Percentiles rank a stretch among this genome's conserved stretches.
Evolutionary conservation across 2,329 filamentous ascomycete species (phyloP).

Genomic region (Botrytis fabae): DNA sequence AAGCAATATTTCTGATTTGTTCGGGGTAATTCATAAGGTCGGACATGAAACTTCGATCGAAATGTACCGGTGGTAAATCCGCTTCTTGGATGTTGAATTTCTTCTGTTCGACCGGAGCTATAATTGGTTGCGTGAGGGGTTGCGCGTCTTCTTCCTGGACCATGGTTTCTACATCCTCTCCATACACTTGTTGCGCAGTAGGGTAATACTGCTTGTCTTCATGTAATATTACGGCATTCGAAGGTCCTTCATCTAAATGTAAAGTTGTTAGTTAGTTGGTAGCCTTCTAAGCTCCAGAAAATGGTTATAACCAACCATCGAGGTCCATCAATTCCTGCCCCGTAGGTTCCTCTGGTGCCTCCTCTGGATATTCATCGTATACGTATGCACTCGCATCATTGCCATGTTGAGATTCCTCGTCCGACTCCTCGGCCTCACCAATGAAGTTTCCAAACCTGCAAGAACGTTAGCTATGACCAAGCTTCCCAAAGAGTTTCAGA

Average conservation of each 20-base stretch:
- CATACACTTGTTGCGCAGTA: slow-evolving; percentile 94
- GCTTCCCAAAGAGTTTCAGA: slow-evolving; percentile 14
- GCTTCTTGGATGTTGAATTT: slow-evolving; percentile 94
- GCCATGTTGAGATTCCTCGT: slow-evolving; percentile 79
- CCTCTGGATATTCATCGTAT: slow-evolving; percentile 70
- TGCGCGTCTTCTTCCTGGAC: slow-evolving; percentile 98
- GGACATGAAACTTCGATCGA: slow-evolving; percentile 87
- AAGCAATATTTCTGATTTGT: slow-evolving; percentile 87
- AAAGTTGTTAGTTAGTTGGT: not conserved
- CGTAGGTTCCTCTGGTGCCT: slow-evolving; percentile 57
- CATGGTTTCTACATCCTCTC: slow-evolving; percentile 88
- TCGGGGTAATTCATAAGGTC: slow-evolving; percentile 96
- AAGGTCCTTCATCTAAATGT: slow-evolving; percentile 71
- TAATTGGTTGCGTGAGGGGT: slow-evolving; percentile 86
- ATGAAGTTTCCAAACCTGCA: slow-evolving; percentile 95
- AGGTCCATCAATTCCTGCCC: slow-evolving; percentile 92
- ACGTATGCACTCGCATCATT: slow-evolving; percentile 74
- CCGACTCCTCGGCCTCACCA: slow-evolving; percentile 85
- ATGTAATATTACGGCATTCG: slow-evolving; percentile 95
- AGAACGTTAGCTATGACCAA: slow-evolving; percentile 29
- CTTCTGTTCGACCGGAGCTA: slow-evolving; percentile 89
- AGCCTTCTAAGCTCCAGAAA: slow-evolving; percentile 1
- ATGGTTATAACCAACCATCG: slow-evolving; percentile 58
- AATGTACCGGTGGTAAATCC: slow-evolving; percentile 84
- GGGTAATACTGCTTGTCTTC: slow-evolving; percentile 99